phyloP scores from a whole-genome alignment of 2,329 filamentous ascomycete species.

The Cladorrhinum sp. region DNA sequence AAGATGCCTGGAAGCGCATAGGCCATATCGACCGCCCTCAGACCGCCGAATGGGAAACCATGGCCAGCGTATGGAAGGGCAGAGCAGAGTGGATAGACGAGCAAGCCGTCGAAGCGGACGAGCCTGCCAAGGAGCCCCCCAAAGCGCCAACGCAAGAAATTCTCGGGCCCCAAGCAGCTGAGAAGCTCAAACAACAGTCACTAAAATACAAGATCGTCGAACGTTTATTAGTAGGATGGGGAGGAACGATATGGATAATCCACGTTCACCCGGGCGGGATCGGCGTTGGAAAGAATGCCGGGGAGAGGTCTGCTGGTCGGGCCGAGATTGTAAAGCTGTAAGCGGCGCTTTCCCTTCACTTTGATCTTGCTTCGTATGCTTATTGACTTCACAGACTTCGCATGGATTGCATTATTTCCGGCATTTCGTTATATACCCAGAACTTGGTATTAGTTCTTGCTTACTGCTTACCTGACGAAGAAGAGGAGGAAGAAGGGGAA shows the following conservation, averaged over 20 bases:
- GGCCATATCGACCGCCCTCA: constrained; percentile 88
- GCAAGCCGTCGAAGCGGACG: constrained; percentile 69
- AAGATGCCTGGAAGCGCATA: constrained; percentile 91
- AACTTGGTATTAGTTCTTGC: constrained; percentile 87
- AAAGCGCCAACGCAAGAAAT: constrained; percentile 30
- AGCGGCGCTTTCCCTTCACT: constrained; percentile 37
- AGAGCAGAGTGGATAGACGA: constrained; percentile 92
- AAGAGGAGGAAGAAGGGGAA: constrained; percentile 52
- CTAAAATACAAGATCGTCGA: constrained; percentile 57
- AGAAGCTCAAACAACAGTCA: constrained; percentile 48
- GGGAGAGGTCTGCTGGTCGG: constrained; percentile 70
- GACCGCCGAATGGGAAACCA: constrained; percentile 86
- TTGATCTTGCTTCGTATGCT: not conserved
- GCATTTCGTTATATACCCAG: constrained; percentile 93
- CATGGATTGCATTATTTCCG: constrained; percentile 97
- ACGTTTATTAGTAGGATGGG: constrained; percentile 90
- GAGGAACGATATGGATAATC: constrained; percentile 92
- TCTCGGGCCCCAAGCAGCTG: constrained; percentile 43
- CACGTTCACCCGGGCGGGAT: constrained; percentile 78
- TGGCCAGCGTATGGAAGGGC: constrained; percentile 94
- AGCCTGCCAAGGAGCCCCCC: constrained; percentile 42
- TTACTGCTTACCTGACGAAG: constrained; percentile 73
- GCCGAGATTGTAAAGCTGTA: constrained; percentile 92
- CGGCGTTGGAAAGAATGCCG: constrained; percentile 62
- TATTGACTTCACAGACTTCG: constrained; percentile 61